Evolutionary conservation across 768 basidiomycete species (phyloP).

Genomic region (Mycena filopes): DNA sequence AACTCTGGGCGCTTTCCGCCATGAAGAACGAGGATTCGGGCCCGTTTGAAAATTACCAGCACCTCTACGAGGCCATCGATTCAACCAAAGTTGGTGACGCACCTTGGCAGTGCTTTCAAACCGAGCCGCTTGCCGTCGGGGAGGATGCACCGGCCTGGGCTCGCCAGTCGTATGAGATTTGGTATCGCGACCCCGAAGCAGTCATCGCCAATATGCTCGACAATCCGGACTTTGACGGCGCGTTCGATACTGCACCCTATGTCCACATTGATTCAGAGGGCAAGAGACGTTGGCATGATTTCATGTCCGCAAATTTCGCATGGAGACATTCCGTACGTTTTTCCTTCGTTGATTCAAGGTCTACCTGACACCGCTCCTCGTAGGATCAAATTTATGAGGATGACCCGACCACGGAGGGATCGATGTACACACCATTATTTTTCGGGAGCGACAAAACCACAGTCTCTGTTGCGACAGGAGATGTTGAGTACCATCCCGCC

Average conservation of each 20-base stretch:
- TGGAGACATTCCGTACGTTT: constrained; percentile 49
- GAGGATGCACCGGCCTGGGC: constrained; percentile 46
- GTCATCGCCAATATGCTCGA: constrained; percentile 43
- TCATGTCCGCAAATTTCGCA: constrained; percentile 55
- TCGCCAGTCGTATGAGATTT: constrained; percentile 41
- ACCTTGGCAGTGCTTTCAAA: constrained; percentile 40
- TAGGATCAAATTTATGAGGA: constrained; percentile 18
- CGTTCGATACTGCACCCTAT: constrained; percentile 48
- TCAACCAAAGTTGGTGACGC: constrained; percentile 36
- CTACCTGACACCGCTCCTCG: too few species aligned
- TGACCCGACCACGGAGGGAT: constrained; percentile 16
- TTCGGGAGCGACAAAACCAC: constrained; percentile 42
- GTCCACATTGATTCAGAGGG: constrained; percentile 37
- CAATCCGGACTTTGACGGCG: constrained; percentile 46
- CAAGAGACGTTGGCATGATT: constrained; percentile 40
- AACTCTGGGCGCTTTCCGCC: constrained; percentile 36
- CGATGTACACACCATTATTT: constrained; percentile 27
- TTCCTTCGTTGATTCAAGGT: not conserved
- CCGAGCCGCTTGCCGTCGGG: constrained; percentile 26
- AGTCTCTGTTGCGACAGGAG: constrained; percentile 37
- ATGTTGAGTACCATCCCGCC: constrained; percentile 37
- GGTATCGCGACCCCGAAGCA: constrained; percentile 42
- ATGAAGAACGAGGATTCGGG: constrained; percentile 25
- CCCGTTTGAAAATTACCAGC: constrained; percentile 38
- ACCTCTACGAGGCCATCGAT: constrained; percentile 43